Percentiles rank a stretch among this genome's conserved stretches.
phyloP scores from a whole-genome alignment of 805 yeast genomes.

The Scheffersomyces ergatensis region DNA sequence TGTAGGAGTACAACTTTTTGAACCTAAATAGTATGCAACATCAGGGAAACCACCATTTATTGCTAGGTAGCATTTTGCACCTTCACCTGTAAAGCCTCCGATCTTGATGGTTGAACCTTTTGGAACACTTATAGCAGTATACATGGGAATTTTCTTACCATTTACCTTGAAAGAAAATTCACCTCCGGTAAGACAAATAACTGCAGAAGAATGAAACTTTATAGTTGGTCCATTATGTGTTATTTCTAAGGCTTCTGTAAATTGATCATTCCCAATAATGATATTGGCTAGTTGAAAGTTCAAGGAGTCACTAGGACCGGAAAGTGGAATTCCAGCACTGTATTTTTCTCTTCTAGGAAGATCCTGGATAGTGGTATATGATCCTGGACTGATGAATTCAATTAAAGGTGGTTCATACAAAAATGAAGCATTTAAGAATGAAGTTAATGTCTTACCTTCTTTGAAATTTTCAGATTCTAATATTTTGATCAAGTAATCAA shows the following conservation, averaged over 20 bases:
- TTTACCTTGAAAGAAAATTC: conserved; percentile 63
- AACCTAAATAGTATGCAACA: conserved; percentile 89
- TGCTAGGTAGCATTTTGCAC: conserved; percentile 79
- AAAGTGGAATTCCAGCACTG: conserved; percentile 95
- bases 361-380: conserved; percentile 95
- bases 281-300: conserved; percentile 87
- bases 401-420: conserved; percentile 79
- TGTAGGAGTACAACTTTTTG: conserved; percentile 93
- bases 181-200: conserved; percentile 89
- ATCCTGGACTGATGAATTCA: conserved; percentile 67
- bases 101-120: conserved; percentile 74
- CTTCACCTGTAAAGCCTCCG: conserved; percentile 79
- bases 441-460: conserved; percentile 80
- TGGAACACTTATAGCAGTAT: conserved; percentile 68
- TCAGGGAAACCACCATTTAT: conserved; percentile 85
- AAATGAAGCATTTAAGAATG: conserved; percentile 73
- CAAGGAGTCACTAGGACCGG: conserved; percentile 96
- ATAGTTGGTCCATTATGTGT: conserved; percentile 87
- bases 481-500: conserved; percentile 84
- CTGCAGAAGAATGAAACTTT: conserved; percentile 75
- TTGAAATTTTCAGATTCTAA: conserved; percentile 83
- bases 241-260: conserved; percentile 86
- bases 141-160: conserved; percentile 54
- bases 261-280: conserved; percentile 80
- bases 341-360: conserved; percentile 87